Percentiles rank a stretch among this genome's conserved stretches.
These are phyloP conservation scores for Tylopilus sp. DNA, from an alignment of 768 basidiomycete genomes.

Conservation along the genomic window DNA sequence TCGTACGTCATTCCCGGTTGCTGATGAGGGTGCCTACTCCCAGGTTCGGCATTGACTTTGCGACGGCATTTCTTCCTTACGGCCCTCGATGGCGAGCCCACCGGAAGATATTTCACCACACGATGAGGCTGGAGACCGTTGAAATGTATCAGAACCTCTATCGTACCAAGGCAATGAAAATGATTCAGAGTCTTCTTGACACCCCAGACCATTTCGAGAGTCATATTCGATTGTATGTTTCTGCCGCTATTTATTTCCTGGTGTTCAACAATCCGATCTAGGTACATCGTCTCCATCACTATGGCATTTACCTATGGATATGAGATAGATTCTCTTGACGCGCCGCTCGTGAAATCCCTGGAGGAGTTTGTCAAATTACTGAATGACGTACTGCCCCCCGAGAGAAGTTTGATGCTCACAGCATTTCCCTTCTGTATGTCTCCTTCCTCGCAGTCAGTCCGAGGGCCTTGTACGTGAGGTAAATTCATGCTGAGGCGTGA, in stretches of 20 bases:
- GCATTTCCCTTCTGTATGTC: slow-evolving; percentile 29
- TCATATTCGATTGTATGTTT: slow-evolving; percentile 23
- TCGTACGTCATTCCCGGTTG: neutral
- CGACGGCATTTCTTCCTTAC: slow-evolving; percentile 28
- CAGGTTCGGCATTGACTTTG: slow-evolving; percentile 30
- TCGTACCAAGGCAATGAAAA: slow-evolving; percentile 18
- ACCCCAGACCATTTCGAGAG: slow-evolving; percentile 22
- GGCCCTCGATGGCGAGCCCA: slow-evolving; percentile 29
- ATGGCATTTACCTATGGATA: slow-evolving; percentile 32
- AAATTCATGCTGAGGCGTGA: slow-evolving; percentile 2
- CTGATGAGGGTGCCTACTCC: neutral
- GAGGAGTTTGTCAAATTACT: slow-evolving; percentile 21
- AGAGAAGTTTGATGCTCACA: slow-evolving; percentile 26
- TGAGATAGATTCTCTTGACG: slow-evolving; percentile 24
- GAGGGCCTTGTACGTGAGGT: neutral
- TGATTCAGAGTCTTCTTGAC: slow-evolving; percentile 20
- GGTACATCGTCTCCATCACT: slow-evolving; percentile 31
- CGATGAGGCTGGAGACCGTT: slow-evolving; percentile 18
- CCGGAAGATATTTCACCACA: slow-evolving; percentile 28
- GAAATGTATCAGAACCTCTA: slow-evolving; percentile 22
- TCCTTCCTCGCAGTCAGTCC: neutral
- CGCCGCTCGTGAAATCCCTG: slow-evolving; percentile 25
- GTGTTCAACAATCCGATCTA: slow-evolving; percentile 2
- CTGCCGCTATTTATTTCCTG: neutral
- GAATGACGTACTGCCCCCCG: slow-evolving; percentile 23